Evolutionary conservation across 768 basidiomycete species (phyloP).

Genomic region (Rhodotorula toruloides): DNA sequence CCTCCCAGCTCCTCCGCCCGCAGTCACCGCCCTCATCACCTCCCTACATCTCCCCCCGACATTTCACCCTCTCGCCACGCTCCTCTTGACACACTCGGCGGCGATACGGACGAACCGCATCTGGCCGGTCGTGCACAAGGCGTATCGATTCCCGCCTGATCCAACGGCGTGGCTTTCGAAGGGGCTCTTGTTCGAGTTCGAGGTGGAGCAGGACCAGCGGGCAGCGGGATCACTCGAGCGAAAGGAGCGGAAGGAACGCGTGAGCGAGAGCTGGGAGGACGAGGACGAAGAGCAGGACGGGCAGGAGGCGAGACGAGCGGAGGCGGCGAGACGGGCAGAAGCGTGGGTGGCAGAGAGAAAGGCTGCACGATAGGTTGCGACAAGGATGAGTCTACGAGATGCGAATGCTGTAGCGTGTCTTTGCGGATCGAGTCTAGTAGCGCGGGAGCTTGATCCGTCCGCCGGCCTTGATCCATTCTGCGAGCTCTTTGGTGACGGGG

Average conservation of each 20-base stretch:
- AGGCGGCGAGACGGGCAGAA: background rate
- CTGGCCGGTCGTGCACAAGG: background rate
- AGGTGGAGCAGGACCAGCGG: background rate
- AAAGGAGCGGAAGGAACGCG: background rate
- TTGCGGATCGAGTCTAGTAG: too few relatives aligned
- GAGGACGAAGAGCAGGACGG: background rate
- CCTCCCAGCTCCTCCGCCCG: background rate
- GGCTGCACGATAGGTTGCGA: too few relatives aligned
- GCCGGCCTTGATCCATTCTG: conserved; percentile 29
- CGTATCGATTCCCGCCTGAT: conserved; percentile 26
- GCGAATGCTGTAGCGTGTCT: too few relatives aligned
- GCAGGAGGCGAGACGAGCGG: background rate
- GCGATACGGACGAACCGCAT: background rate
- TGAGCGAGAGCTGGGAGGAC: background rate
- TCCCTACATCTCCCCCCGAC: conserved; percentile 6
- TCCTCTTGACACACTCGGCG: background rate
- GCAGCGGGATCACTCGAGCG: background rate
- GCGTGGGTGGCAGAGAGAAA: background rate
- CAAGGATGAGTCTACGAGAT: too few relatives aligned
- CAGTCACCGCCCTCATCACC: background rate
- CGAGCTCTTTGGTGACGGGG: conserved; percentile 32
- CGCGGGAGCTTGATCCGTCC: conserved; percentile 33
- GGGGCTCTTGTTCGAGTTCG: conserved; percentile 22
- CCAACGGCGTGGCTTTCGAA: conserved; percentile 4
- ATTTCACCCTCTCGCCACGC: background rate